Evolutionary conservation across 169 alveolate species (phyloP), one percentile per base, ranked within the genome.

Genomic region (Plasmodium falciparum): DNA sequence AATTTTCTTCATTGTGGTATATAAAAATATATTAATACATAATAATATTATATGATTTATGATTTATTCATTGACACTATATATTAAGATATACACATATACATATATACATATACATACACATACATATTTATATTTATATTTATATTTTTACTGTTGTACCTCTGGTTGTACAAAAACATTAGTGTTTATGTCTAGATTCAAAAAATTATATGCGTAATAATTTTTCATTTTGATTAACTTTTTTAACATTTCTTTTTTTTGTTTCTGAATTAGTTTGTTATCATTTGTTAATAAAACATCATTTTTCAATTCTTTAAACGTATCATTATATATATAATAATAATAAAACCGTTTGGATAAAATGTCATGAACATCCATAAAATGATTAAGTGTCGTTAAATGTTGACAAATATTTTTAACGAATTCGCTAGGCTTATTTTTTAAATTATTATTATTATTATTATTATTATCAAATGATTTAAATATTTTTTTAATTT

Each of bases 221-320:
- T 67, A 78, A 11, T 52, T 78, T 66, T 78, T 78, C 65, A 63
- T 59, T 39, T 52, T 66, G 22, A 50, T 56, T 70, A 78, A 66
- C 17, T 33, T 50, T 12, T 29, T 15, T 33, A 78, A 62, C 78
- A 78, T 78, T 58, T 78, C 45, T 70, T 17, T 26, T 66, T 66
- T 78, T 26, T 49, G 20, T 45, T 24, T 59, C 15, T 66, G 17
- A 1, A 62, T 70, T 58, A 24, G 1, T 1, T 15, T 13, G 17
- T 29, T 20, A 13, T 65, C 24, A 52, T 66, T 59, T 56, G 0
- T n/a, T 61, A 15, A 11, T 24, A 22, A 33, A 2, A 5, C 66
- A 2, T 61, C 43, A 22, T 24, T 33, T 22, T 56, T 22, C 66
- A 22, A 13, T 17, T 61, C 74, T 43, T 39, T 29, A 13, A 26